Percentiles rank a stretch among this genome's conserved stretches.
Conservation (phyloP, 2,329 filamentous ascomycete genomes). For the Dothistroma septosporum region DNA sequence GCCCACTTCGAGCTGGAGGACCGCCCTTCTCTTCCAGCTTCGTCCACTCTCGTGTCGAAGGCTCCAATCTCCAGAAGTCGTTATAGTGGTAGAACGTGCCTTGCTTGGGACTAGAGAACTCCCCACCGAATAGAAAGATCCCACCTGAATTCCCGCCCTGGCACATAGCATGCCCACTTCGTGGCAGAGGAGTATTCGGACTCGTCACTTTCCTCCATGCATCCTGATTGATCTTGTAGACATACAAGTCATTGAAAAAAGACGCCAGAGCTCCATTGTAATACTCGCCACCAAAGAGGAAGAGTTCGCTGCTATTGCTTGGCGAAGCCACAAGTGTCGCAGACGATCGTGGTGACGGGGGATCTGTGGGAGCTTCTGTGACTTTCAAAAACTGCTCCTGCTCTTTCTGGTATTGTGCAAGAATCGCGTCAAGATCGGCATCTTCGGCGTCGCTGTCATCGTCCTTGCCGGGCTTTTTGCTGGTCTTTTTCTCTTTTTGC, state of each 20-base stretch:
- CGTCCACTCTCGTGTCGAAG: slow-evolving; percentile 80
- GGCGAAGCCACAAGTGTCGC: slow-evolving; percentile 81
- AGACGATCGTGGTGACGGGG: slow-evolving; percentile 74
- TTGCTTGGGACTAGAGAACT: slow-evolving; percentile 95
- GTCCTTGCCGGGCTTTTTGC: slow-evolving; percentile 60
- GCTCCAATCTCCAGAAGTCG: slow-evolving; percentile 93
- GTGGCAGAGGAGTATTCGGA: slow-evolving; percentile 84
- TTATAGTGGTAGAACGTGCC: slow-evolving; percentile 99
- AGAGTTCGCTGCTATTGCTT: slow-evolving; percentile 77
- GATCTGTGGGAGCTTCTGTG: slow-evolving; percentile 69
- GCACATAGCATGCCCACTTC: slow-evolving; percentile 93
- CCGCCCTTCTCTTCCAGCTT: slow-evolving; percentile 78
- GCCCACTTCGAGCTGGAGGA: slow-evolving; percentile 75
- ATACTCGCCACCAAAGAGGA: slow-evolving; percentile 92
- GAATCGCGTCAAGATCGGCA: slow-evolving; percentile 84
- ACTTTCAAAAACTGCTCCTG: slow-evolving; percentile 94
- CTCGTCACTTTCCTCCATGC: slow-evolving; percentile 88
- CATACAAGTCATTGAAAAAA: slow-evolving; percentile 64
- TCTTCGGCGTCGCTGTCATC: slow-evolving; percentile 88
- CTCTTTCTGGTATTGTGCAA: slow-evolving; percentile 84
- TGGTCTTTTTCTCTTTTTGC: slow-evolving; percentile 64
- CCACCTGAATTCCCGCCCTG: slow-evolving; percentile 78
- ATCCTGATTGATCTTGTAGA: slow-evolving; percentile 74
- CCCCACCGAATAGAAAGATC: slow-evolving; percentile 90
- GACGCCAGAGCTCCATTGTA: slow-evolving; percentile 83